phyloP scores from a whole-genome alignment of 768 basidiomycete genomes.

The Sistotremastrum suecicum region DNA sequence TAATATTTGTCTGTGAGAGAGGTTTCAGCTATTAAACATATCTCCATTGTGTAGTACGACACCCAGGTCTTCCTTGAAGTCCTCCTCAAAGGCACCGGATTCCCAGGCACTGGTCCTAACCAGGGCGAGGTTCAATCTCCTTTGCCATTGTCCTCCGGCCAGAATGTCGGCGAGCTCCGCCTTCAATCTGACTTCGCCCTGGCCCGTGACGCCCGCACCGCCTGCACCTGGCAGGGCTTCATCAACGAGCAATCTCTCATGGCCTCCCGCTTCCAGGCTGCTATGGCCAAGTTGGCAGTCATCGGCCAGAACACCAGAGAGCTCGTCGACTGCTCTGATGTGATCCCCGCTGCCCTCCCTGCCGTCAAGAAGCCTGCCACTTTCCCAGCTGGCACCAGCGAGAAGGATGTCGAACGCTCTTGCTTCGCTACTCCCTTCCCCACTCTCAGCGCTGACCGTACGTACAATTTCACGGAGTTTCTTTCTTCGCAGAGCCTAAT shows the following conservation, averaged over 20 bases:
- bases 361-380: slow-evolving; percentile 3
- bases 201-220: slow-evolving; percentile 3
- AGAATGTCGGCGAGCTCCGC: slow-evolving; percentile 2
- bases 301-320: slow-evolving; percentile 3
- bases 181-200: slow-evolving; percentile 4
- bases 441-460: too few relatives aligned
- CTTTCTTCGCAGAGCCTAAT: too few relatives aligned
- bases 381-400: background rate
- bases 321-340: slow-evolving; percentile 8
- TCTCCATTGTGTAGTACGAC: slow-evolving; percentile 1
- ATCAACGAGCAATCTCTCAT: slow-evolving; percentile 2
- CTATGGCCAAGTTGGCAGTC: slow-evolving; percentile 9
- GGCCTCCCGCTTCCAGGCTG: background rate
- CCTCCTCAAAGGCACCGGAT: slow-evolving; percentile 2
- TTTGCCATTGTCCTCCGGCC: background rate
- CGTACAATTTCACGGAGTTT: too few relatives aligned
- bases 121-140: slow-evolving; percentile 3
- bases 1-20: slow-evolving; percentile 1
- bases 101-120: slow-evolving; percentile 3
- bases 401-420: too few relatives aligned
- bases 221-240: slow-evolving; percentile 5
- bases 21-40: slow-evolving; percentile 2
- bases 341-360: slow-evolving; percentile 3
- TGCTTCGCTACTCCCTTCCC: too few relatives aligned
- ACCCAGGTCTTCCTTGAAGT: slow-evolving; percentile 1